Conservation (phyloP, 2,329 filamentous ascomycete species). For the Arthrobotrys iridis region DNA sequence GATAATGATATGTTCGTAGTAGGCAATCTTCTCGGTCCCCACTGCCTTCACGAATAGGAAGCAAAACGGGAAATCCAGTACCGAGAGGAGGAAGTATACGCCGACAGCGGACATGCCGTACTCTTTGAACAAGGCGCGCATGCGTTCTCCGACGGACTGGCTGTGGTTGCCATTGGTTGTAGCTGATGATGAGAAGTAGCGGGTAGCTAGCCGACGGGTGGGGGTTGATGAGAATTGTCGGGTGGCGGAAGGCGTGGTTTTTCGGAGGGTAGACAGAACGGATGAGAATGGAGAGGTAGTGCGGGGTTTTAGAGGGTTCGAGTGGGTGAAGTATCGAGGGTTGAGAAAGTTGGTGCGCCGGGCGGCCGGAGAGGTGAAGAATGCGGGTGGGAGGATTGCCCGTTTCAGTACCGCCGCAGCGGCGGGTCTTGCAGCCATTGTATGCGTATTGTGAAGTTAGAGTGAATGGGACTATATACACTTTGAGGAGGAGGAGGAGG, state of each 20-base stretch:
- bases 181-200: slow-evolving; percentile 2
- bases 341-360: slow-evolving; percentile 47
- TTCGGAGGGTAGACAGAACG: slow-evolving; percentile 39
- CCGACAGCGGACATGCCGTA: slow-evolving; percentile 94
- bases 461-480: slow-evolving; percentile 3
- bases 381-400: slow-evolving; percentile 27
- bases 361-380: slow-evolving; percentile 48
- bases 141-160: slow-evolving; percentile 70
- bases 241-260: not conserved
- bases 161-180: slow-evolving; percentile 20
- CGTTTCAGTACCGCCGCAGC: slow-evolving; percentile 29
- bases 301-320: slow-evolving; percentile 11
- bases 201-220: slow-evolving; percentile 6
- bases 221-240: slow-evolving; percentile 29
- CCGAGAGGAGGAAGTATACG: slow-evolving; percentile 85
- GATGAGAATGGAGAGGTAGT: slow-evolving; percentile 24
- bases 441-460: not conserved
- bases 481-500: not conserved
- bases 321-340: slow-evolving; percentile 45
- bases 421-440: slow-evolving; percentile 35
- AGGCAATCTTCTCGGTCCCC: slow-evolving; percentile 86
- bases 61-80: slow-evolving; percentile 93
- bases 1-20: slow-evolving; percentile 74
- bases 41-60: slow-evolving; percentile 85
- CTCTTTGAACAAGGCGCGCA: slow-evolving; percentile 86